A percentile compares a stretch with the other conserved stretches of the same genome.
Conservation (phyloP, 2,329 filamentous ascomycete genomes). For the Colletotrichum destructivum region DNA sequence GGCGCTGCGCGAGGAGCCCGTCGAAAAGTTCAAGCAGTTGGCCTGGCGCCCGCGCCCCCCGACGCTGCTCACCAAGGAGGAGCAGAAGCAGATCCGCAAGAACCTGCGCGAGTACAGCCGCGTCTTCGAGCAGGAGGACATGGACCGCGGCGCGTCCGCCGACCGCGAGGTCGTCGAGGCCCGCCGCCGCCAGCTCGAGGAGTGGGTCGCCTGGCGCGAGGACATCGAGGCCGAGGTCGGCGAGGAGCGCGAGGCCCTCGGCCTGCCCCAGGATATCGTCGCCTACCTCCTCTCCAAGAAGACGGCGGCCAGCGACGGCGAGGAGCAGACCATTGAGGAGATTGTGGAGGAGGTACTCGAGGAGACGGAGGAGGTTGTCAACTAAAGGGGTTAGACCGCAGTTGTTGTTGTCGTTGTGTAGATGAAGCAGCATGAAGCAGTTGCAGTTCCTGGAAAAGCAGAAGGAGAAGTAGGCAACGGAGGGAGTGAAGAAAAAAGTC, state of each 20-base stretch:
- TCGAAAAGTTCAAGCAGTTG: constrained; percentile 99
- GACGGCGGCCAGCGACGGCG: constrained; percentile 69
- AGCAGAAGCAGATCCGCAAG: constrained; percentile 98
- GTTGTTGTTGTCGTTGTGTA: constrained; percentile 12
- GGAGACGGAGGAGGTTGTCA: constrained; percentile 85
- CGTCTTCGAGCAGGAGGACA: constrained; percentile 95
- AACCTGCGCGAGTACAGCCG: constrained; percentile 97
- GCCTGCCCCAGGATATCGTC: constrained; percentile 76
- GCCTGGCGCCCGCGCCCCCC: constrained; percentile 92
- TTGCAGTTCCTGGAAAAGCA: constrained; percentile 9
- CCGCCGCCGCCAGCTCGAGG: constrained; percentile 84
- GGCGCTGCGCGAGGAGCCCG: constrained; percentile 87
- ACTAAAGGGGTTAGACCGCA: constrained; percentile 40
- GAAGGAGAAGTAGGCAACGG: background rate
- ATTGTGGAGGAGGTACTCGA: constrained; percentile 87
- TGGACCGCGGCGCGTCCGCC: constrained; percentile 92
- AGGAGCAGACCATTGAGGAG: constrained; percentile 89
- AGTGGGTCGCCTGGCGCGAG: constrained; percentile 91
- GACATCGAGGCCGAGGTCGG: constrained; percentile 78
- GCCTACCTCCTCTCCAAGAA: constrained; percentile 73
- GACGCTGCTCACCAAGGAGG: constrained; percentile 94
- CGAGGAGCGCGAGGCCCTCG: constrained; percentile 79
- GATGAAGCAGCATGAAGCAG: constrained; percentile 16
- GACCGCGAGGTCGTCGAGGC: constrained; percentile 95
- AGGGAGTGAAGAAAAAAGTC: constrained; percentile 14